Evolutionary conservation across 2,329 filamentous ascomycete genomes (phyloP), one percentile per base, ranked within the genome.

Genomic region (Scleromitrula shiraiana): DNA sequence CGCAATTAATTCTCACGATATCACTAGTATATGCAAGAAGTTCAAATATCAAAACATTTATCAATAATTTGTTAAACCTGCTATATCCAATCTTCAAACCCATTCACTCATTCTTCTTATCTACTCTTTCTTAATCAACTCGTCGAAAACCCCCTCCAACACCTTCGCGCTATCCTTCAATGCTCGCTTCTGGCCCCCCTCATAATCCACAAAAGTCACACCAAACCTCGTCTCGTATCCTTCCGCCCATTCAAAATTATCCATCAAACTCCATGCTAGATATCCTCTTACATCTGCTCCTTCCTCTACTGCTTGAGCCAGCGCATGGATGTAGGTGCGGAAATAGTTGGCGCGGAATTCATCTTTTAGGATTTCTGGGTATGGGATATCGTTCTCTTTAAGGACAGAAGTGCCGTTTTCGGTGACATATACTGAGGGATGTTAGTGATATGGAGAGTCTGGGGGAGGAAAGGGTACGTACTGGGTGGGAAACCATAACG

Each of bases 341-440:
- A 88, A 94, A 69, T 94, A 95, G 62, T 83, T 71, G 46, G 80
- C 80, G 19, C 89, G 78, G 74, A 94, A 91, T 56, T 88, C 83
- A 64, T 95, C 88, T 50, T 91, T 70, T 39, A 94, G 70, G 51
- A 93, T 80, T 67, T 86, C 60, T 53, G 87, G 80, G 20, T 78
- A 65, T 2, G 80, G 69, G 62, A 91, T 69, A 53, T 90, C 82
- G 62, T 87, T 90, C 71, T 95, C 88, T 40, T 82, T 84, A 68
- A 88, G 87, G 63, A 94, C 67, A 59, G 83, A 88, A 4, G 88
- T 94, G 33, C 88, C 88, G 66, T 90, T 94, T 72, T 95, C 88
- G 0, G 88, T 94, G 46, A 93, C 84, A 65, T 88, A 91, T 37
- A 48, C 45, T 47, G 6, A 10, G 5, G 17, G 5, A 14, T 20